These are phyloP conservation scores for Botrytis elliptica DNA, from an alignment of 2,329 filamentous ascomycete species.

Conservation along the genomic window DNA sequence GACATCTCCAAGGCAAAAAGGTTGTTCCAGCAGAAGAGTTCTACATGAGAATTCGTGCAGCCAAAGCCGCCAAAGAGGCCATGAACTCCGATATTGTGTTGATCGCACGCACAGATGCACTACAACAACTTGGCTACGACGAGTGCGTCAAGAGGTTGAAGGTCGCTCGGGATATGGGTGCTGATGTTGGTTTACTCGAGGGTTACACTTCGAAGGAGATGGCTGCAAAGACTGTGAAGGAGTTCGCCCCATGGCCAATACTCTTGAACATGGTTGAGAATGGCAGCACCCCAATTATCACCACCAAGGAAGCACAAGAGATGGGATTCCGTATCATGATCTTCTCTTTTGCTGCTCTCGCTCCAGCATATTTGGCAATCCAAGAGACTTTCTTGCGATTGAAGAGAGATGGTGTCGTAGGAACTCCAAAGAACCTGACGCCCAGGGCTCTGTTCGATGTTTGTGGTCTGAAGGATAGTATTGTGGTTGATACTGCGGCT, in stretches of 20 bases:
- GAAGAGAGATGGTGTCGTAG: slow-evolving; percentile 42
- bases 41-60: slow-evolving; percentile 56
- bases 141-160: slow-evolving; percentile 52
- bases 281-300: slow-evolving; percentile 54
- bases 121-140: slow-evolving; percentile 57
- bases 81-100: slow-evolving; percentile 58
- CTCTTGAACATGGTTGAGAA: slow-evolving; percentile 58
- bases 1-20: slow-evolving; percentile 60
- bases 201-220: slow-evolving; percentile 53
- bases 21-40: slow-evolving; percentile 54
- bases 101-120: slow-evolving; percentile 62
- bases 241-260: slow-evolving; percentile 50
- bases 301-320: slow-evolving; percentile 51
- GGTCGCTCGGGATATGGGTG: slow-evolving; percentile 53
- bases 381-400: slow-evolving; percentile 42
- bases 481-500: slow-evolving; percentile 46
- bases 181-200: slow-evolving; percentile 61
- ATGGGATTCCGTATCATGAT: slow-evolving; percentile 61
- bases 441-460: slow-evolving; percentile 52
- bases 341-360: slow-evolving; percentile 52
- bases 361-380: slow-evolving; percentile 47
- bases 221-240: slow-evolving; percentile 46
- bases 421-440: slow-evolving; percentile 45
- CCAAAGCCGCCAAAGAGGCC: slow-evolving; percentile 49
- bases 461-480: slow-evolving; percentile 51